phyloP scores from a whole-genome alignment of 1,284 basidiomycete genomes.

The Ustilago lituana region DNA sequence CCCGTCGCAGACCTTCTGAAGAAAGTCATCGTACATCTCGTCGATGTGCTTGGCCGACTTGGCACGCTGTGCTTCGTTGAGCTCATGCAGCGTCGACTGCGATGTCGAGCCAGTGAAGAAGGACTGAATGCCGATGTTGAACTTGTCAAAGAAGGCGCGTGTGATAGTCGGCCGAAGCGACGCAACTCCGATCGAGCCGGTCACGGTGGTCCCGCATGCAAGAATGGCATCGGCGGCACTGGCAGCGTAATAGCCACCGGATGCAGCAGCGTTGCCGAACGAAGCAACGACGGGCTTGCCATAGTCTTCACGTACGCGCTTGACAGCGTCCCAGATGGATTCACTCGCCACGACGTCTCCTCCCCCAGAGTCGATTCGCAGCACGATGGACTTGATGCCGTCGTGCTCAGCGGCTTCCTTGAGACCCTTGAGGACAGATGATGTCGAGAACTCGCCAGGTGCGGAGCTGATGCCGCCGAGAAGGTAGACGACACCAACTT shows the following conservation, averaged over 20 bases:
- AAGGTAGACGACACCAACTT: constrained; percentile 69
- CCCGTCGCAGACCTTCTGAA: constrained; percentile 67
- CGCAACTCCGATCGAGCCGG: constrained; percentile 69
- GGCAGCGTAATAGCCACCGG: constrained; percentile 68
- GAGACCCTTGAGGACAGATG: constrained; percentile 67
- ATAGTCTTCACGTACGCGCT: constrained; percentile 63
- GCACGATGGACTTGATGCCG: constrained; percentile 67
- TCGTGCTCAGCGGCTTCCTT: constrained; percentile 68
- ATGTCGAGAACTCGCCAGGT: constrained; percentile 62
- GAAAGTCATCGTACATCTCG: constrained; percentile 66
- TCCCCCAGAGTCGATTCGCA: constrained; percentile 69
- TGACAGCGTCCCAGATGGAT: constrained; percentile 69
- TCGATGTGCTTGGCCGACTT: constrained; percentile 66
- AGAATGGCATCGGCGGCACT: constrained; percentile 65
- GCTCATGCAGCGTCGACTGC: constrained; percentile 64
- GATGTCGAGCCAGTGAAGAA: constrained; percentile 68
- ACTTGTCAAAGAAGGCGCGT: constrained; percentile 68
- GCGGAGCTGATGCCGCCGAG: constrained; percentile 66
- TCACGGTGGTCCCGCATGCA: constrained; percentile 68
- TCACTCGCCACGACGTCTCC: constrained; percentile 69
- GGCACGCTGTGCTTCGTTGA: constrained; percentile 61
- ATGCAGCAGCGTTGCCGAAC: constrained; percentile 68
- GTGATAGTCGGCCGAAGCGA: constrained; percentile 68
- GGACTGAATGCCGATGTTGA: constrained; percentile 67
- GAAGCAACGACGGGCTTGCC: constrained; percentile 69